Conservation (phyloP, 441 rosid genomes). For the Eruca vesicaria region DNA sequence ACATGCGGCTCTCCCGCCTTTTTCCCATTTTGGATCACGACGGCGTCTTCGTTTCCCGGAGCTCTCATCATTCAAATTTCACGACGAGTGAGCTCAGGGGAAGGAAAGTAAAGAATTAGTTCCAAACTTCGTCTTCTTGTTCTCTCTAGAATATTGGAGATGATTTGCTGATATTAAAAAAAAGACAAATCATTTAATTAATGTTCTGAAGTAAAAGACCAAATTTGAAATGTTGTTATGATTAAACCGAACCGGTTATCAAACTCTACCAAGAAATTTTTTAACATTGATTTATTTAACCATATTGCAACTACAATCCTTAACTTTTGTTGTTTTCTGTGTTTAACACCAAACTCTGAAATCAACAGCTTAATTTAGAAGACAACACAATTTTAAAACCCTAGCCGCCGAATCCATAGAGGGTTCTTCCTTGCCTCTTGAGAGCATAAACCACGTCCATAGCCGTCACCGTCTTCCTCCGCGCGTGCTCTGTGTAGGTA, state of each 20-base stretch:
- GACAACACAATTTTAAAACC: neutral
- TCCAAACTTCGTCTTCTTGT: neutral
- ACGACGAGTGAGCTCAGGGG: neutral
- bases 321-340: neutral
- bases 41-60: slow-evolving; percentile 52
- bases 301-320: slow-evolving; percentile 1
- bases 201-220: neutral
- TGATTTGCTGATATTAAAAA: neutral
- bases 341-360: neutral
- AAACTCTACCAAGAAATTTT: neutral
- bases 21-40: slow-evolving; percentile 60
- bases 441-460: slow-evolving; percentile 30
- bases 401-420: slow-evolving; percentile 27
- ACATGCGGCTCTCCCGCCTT: slow-evolving; percentile 64
- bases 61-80: slow-evolving; percentile 41
- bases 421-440: slow-evolving; percentile 26
- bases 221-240: neutral
- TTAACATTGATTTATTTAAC: neutral
- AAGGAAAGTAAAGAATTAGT: neutral
- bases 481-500: slow-evolving; percentile 22
- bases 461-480: slow-evolving; percentile 31
- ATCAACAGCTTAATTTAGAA: neutral
- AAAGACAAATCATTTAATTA: neutral
- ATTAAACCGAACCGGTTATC: neutral
- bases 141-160: slow-evolving; percentile 10